These are phyloP conservation scores for Sclerotinia subarctica DNA, from an alignment of 2,329 filamentous ascomycete genomes.

Conservation along the genomic window DNA sequence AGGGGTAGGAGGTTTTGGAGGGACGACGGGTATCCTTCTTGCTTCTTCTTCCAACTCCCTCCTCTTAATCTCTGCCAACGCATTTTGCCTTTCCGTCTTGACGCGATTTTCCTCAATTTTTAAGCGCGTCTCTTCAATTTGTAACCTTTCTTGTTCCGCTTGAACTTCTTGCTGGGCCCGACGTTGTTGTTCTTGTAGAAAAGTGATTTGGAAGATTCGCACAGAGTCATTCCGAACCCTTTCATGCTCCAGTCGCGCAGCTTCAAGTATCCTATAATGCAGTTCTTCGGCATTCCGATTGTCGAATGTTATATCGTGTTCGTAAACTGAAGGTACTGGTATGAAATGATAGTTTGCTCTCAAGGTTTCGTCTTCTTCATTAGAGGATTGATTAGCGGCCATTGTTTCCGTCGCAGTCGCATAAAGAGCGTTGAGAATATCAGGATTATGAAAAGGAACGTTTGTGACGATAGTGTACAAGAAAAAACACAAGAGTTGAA, in stretches of 20 bases:
- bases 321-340: slow-evolving; percentile 12
- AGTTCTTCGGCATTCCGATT: slow-evolving; percentile 29
- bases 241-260: slow-evolving; percentile 64
- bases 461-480: neutral
- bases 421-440: neutral
- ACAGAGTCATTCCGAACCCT: slow-evolving; percentile 55
- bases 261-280: slow-evolving; percentile 56
- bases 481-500: neutral
- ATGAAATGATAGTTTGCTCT: slow-evolving; percentile 16
- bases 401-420: slow-evolving; percentile 1
- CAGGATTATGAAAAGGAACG: no score
- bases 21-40: slow-evolving; percentile 35
- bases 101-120: slow-evolving; percentile 31
- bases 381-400: slow-evolving; percentile 13
- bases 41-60: slow-evolving; percentile 43
- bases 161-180: slow-evolving; percentile 19
- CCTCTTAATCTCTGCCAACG: slow-evolving; percentile 51
- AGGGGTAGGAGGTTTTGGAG: slow-evolving; percentile 29
- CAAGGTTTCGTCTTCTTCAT: slow-evolving; percentile 7
- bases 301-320: slow-evolving; percentile 22
- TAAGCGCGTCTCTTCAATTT: neutral
- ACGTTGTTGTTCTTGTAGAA: slow-evolving; percentile 43
- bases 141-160: slow-evolving; percentile 6
- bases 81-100: slow-evolving; percentile 42
- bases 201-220: slow-evolving; percentile 48